These are phyloP conservation scores for Russula earlei DNA, from an alignment of 768 basidiomycete species.

Conservation along the genomic window DNA sequence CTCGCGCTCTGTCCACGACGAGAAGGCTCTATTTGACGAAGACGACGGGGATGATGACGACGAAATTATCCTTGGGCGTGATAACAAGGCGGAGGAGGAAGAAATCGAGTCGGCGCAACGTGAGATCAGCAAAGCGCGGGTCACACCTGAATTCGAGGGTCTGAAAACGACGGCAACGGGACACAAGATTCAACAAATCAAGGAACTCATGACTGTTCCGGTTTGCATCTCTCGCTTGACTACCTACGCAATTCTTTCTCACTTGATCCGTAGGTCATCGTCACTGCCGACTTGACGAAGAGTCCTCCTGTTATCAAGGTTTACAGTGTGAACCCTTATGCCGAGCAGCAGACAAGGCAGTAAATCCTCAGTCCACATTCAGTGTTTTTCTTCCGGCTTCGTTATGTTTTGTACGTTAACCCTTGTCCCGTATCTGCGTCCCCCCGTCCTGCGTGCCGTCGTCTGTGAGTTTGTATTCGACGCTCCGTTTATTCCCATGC, in stretches of 20 bases:
- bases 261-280: constrained; percentile 57
- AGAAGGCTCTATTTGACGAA: constrained; percentile 82
- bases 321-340: constrained; percentile 90
- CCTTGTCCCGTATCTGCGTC: not conserved
- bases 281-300: constrained; percentile 92
- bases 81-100: constrained; percentile 30
- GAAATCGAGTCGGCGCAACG: constrained; percentile 70
- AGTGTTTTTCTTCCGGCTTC: not conserved
- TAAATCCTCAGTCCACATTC: not conserved
- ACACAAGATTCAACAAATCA: constrained; percentile 95
- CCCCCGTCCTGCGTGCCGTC: not conserved
- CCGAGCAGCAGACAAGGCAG: constrained; percentile 29
- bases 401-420: constrained; percentile 2
- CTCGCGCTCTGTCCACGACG: constrained; percentile 77
- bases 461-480: not conserved
- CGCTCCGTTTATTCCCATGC: constrained; percentile 2
- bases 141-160: constrained; percentile 76
- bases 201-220: constrained; percentile 87
- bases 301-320: constrained; percentile 96
- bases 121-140: constrained; percentile 63
- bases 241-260: constrained; percentile 8
- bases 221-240: constrained; percentile 37
- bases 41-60: constrained; percentile 67
- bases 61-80: constrained; percentile 69
- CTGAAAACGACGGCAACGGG: constrained; percentile 59